Evolutionary conservation across 768 basidiomycete genomes (phyloP).

Genomic region (Termitomyces sp.): DNA sequence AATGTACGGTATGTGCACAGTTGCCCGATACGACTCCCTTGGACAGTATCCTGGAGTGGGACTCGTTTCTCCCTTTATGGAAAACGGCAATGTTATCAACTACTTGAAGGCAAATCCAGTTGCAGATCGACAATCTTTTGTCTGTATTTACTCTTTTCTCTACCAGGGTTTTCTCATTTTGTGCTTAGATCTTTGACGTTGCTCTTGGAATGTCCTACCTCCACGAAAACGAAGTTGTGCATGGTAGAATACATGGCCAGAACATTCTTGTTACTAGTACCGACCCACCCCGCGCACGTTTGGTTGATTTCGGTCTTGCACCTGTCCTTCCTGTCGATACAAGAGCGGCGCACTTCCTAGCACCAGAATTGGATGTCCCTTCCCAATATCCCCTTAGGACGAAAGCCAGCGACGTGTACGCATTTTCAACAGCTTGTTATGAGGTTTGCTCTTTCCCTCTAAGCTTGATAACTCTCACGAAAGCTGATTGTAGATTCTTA

Average conservation of each 20-base stretch:
- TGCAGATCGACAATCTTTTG: neutral
- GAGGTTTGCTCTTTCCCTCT: neutral
- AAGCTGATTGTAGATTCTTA: slow-evolving; percentile 6
- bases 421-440: slow-evolving; percentile 12
- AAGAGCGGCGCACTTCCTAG: neutral
- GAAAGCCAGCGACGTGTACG: slow-evolving; percentile 13
- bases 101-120: neutral
- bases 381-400: neutral
- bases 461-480: neutral
- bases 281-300: neutral
- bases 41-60: slow-evolving; percentile 1
- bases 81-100: neutral
- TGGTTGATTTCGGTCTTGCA: slow-evolving; percentile 5
- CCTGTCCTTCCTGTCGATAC: neutral
- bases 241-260: slow-evolving; percentile 1
- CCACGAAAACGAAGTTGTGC: slow-evolving; percentile 2
- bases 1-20: neutral
- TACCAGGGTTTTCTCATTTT: neutral
- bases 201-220: slow-evolving; percentile 13
- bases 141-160: neutral
- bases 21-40: neutral
- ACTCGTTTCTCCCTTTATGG: slow-evolving; percentile 2
- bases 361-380: neutral
- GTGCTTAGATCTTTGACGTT: slow-evolving; percentile 1
- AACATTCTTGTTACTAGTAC: slow-evolving; percentile 3